Percentiles rank a stretch among this genome's conserved stretches.
Conservation (phyloP, 2,329 filamentous ascomycete species). For the Thelonectria blattea region DNA sequence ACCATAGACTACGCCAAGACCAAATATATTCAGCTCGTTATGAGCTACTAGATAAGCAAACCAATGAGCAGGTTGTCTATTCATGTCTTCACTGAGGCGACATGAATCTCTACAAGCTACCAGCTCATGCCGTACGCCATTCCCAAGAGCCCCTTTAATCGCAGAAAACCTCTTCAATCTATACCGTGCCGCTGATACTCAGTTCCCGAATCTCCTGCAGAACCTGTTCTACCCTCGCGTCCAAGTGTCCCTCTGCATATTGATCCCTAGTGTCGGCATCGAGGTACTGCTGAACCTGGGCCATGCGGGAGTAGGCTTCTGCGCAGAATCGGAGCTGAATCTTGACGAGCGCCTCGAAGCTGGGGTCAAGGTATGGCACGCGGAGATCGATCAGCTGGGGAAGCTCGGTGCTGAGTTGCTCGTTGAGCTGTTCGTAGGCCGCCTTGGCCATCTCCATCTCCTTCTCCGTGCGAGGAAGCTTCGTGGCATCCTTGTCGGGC, state of each 20-base stretch:
- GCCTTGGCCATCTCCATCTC: slow-evolving; percentile 93
- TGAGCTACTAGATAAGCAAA: slow-evolving; percentile 4
- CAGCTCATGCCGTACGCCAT: slow-evolving; percentile 38
- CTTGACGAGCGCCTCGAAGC: slow-evolving; percentile 97
- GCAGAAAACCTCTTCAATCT: slow-evolving; percentile 22
- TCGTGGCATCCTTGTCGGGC: slow-evolving; percentile 97
- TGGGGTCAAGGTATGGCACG: slow-evolving; percentile 95
- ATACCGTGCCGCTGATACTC: slow-evolving; percentile 82
- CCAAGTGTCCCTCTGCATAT: slow-evolving; percentile 91
- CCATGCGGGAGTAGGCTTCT: slow-evolving; percentile 97
- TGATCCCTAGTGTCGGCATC: slow-evolving; percentile 95
- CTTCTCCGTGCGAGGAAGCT: slow-evolving; percentile 93
- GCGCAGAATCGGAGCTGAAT: slow-evolving; percentile 98
- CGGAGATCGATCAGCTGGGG: slow-evolving; percentile 96
- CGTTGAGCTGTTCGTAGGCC: slow-evolving; percentile 95
- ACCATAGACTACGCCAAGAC: neutral
- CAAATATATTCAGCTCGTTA: neutral
- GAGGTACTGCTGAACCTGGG: slow-evolving; percentile 97
- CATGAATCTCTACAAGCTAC: slow-evolving; percentile 36
- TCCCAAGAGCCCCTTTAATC: slow-evolving; percentile 24
- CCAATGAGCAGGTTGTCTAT: slow-evolving; percentile 32
- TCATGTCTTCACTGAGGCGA: slow-evolving; percentile 32
- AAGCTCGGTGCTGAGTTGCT: slow-evolving; percentile 90
- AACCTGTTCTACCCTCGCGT: slow-evolving; percentile 91
- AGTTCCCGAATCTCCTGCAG: slow-evolving; percentile 95